Evolutionary conservation across 257 asterid species (phyloP).

Genomic region (Przewalskia tangutica): DNA sequence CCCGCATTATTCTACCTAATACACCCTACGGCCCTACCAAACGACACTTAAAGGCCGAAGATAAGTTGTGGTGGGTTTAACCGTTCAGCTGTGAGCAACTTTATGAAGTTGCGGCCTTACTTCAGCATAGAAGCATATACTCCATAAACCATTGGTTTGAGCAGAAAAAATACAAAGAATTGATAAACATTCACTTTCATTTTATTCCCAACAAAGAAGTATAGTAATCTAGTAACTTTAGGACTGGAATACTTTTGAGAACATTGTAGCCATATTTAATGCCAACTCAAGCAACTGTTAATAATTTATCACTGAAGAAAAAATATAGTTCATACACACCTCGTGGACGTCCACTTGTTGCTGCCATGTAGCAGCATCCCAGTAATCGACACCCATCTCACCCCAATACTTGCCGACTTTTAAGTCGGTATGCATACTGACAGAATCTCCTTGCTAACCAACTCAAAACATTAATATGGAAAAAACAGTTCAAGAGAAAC

Average conservation of each 20-base stretch:
- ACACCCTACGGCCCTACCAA: neutral
- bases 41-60: neutral
- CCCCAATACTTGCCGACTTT: slow-evolving; percentile 71
- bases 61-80: neutral
- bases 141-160: neutral
- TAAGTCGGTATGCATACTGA: slow-evolving; percentile 49
- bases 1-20: neutral
- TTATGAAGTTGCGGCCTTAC: too few species aligned
- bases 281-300: neutral
- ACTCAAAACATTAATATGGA: too few species aligned
- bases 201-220: neutral
- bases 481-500: too few species aligned
- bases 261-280: neutral
- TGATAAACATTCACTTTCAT: neutral
- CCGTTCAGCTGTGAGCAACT: neutral
- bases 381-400: slow-evolving; percentile 63
- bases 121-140: neutral
- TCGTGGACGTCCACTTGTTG: slow-evolving; percentile 29
- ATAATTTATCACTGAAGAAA: neutral
- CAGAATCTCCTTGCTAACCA: slow-evolving; percentile 50
- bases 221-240: neutral
- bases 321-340: slow-evolving; percentile 34
- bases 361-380: slow-evolving; percentile 62
- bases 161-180: neutral
- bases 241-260: neutral